phyloP scores from a whole-genome alignment of 164 flowering plant genomes.

The Echeveria elegans region DNA sequence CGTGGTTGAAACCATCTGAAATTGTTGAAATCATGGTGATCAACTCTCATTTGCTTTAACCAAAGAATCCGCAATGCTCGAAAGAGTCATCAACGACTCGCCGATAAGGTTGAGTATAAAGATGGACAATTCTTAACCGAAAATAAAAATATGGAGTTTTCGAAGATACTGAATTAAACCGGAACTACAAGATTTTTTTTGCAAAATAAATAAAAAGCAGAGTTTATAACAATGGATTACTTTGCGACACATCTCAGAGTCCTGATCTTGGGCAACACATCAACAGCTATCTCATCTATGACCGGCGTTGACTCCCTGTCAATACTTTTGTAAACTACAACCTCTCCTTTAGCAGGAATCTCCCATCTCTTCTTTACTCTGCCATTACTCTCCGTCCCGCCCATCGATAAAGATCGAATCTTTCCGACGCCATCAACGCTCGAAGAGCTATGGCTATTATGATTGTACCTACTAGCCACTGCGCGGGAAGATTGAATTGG shows the following conservation, averaged over 20 bases:
- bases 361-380: slow-evolving; percentile 1
- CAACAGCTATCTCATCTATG: neutral
- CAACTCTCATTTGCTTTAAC: neutral
- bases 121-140: too few species aligned
- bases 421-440: neutral
- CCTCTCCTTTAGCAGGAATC: neutral
- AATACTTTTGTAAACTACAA: neutral
- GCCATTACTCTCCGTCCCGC: neutral
- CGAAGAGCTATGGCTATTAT: neutral
- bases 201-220: too few species aligned
- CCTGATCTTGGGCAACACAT: neutral
- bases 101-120: too few species aligned
- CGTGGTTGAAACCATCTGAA: neutral
- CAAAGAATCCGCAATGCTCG: neutral
- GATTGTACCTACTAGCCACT: neutral
- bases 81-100: neutral
- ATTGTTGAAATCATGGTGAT: neutral
- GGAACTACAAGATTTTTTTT: too few species aligned
- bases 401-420: neutral
- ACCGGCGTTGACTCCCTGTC: neutral
- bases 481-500: neutral
- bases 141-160: too few species aligned
- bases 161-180: too few species aligned
- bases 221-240: neutral
- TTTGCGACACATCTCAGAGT: neutral